phyloP scores from a whole-genome alignment of 352 stramenopile species.

The Pythium guiyangense region DNA sequence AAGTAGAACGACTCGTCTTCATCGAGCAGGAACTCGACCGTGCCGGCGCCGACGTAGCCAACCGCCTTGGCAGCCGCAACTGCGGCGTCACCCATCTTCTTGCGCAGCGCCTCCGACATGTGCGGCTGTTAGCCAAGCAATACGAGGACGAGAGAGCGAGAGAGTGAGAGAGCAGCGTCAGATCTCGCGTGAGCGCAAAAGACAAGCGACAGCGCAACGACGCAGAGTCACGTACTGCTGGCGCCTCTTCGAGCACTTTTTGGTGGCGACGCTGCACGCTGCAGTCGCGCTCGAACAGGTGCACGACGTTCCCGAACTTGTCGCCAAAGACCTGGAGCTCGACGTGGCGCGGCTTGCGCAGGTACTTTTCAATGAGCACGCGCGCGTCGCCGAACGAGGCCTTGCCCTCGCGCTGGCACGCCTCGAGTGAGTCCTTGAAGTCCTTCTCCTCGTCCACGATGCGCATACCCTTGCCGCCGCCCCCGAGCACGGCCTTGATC shows the following conservation, averaged over 20 bases:
- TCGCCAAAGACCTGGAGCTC: constrained; percentile 93
- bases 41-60: constrained; percentile 91
- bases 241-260: constrained; percentile 94
- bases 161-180: not conserved
- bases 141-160: too few species aligned
- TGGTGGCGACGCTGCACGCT: constrained; percentile 90
- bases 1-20: constrained; percentile 92
- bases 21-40: constrained; percentile 93
- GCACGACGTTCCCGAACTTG: constrained; percentile 85
- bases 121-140: constrained; percentile 34
- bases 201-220: too few species aligned
- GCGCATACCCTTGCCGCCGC: constrained; percentile 91
- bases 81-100: constrained; percentile 87
- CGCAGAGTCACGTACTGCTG: constrained; percentile 66
- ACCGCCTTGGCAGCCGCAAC: constrained; percentile 88
- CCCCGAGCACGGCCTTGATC: constrained; percentile 90
- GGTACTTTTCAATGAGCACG: constrained; percentile 91
- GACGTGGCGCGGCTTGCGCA: constrained; percentile 87
- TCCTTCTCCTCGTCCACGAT: constrained; percentile 85
- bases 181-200: not conserved
- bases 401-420: constrained; percentile 82
- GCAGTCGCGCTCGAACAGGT: constrained; percentile 91
- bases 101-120: constrained; percentile 73
- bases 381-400: constrained; percentile 88
- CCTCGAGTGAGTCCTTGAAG: constrained; percentile 76